phyloP scores from a whole-genome alignment of 1,139 yeast species.

The Suhomyces kunorum region DNA sequence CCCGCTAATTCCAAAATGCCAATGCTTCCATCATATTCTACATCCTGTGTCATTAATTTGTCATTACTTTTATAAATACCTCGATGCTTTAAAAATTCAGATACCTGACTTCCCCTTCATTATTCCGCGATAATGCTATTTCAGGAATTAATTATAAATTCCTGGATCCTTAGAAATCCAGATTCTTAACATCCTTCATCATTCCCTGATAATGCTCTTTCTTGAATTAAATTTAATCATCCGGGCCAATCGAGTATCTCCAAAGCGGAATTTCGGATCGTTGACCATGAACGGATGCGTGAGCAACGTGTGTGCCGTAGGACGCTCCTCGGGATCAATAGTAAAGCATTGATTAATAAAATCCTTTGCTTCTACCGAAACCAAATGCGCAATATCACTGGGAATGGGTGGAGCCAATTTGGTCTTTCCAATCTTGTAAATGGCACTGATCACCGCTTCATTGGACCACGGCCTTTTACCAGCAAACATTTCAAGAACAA shows the following conservation, averaged over 20 bases:
- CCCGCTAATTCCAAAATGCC: too few relatives aligned
- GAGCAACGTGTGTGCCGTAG: constrained; percentile 76
- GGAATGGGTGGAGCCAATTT: constrained; percentile 94
- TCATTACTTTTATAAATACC: too few relatives aligned
- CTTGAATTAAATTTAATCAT: constrained; percentile 37
- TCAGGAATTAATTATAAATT: too few relatives aligned
- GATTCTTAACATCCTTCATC: too few relatives aligned
- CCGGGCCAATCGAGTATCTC: constrained; percentile 61
- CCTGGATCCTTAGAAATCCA: too few relatives aligned
- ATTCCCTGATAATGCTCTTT: constrained; percentile 21
- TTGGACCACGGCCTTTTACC: constrained; percentile 85
- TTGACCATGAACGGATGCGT: constrained; percentile 60
- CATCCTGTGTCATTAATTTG: too few relatives aligned
- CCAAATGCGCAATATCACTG: constrained; percentile 68
- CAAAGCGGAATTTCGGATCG: constrained; percentile 56
- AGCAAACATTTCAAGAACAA: constrained; percentile 91
- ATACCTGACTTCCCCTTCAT: too few relatives aligned
- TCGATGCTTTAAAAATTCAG: too few relatives aligned
- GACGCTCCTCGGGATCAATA: constrained; percentile 78
- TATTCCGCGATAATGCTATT: too few relatives aligned
- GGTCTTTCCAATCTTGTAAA: constrained; percentile 71
- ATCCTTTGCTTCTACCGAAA: constrained; percentile 63
- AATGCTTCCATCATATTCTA: too few relatives aligned
- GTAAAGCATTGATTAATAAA: constrained; percentile 80
- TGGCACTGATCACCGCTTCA: constrained; percentile 75